A percentile compares a stretch with the other conserved stretches of the same genome.
These are phyloP conservation scores for Alternaria sp. DNA, from an alignment of 2,329 filamentous ascomycete genomes.

Conservation along the genomic window DNA sequence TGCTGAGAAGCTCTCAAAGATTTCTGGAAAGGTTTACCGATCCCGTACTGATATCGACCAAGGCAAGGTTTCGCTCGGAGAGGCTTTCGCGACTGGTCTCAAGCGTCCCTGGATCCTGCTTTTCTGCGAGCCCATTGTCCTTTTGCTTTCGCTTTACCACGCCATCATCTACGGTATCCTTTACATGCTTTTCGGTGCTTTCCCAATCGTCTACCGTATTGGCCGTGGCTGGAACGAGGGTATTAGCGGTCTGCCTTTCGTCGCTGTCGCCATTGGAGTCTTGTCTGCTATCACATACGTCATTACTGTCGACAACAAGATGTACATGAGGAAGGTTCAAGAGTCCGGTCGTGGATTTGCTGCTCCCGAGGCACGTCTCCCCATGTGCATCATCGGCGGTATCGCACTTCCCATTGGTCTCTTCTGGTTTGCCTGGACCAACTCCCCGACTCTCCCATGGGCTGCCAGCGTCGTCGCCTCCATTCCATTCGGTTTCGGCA, in stretches of 20 bases:
- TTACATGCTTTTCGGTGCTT: constrained; percentile 61
- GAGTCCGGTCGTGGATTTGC: constrained; percentile 63
- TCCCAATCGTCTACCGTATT: constrained; percentile 69
- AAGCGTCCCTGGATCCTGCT: constrained; percentile 74
- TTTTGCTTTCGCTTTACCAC: constrained; percentile 69
- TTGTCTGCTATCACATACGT: constrained; percentile 64
- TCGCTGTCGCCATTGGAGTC: constrained; percentile 75
- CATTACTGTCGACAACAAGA: constrained; percentile 48
- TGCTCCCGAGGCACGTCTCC: constrained; percentile 72
- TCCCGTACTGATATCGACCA: constrained; percentile 57
- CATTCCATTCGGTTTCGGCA: constrained; percentile 65
- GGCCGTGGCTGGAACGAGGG: constrained; percentile 50
- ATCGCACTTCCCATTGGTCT: constrained; percentile 65
- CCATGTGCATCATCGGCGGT: constrained; percentile 68
- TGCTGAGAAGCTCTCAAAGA: constrained; percentile 58
- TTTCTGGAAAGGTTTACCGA: constrained; percentile 64
- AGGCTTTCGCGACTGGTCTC: constrained; percentile 66
- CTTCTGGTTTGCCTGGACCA: constrained; percentile 56
- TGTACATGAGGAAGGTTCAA: constrained; percentile 53
- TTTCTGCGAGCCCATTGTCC: constrained; percentile 74
- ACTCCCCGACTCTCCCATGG: constrained; percentile 64
- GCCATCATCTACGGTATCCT: constrained; percentile 64
- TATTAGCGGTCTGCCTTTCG: constrained; percentile 61
- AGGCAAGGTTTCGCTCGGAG: constrained; percentile 54
- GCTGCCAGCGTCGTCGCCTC: constrained; percentile 62